Conservation (phyloP, 2,329 filamentous ascomycete species). For the Talaromyces marneffei region DNA sequence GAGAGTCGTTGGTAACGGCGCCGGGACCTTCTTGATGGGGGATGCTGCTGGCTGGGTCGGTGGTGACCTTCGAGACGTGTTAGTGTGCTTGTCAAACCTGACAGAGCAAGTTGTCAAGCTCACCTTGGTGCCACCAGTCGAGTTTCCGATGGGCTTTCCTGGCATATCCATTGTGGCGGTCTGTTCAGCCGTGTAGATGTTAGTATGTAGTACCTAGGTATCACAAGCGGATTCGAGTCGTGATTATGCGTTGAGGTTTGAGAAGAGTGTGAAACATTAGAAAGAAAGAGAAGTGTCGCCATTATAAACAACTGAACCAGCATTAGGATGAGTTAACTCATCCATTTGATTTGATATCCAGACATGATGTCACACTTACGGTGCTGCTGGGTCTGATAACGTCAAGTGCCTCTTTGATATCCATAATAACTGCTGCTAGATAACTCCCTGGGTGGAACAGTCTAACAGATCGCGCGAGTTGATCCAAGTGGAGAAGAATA, state of each 20-base stretch:
- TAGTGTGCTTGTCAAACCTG: neutral
- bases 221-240: neutral
- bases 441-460: neutral
- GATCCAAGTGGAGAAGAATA: neutral
- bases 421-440: neutral
- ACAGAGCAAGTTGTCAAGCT: neutral
- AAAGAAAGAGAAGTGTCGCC: slow-evolving; percentile 22
- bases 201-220: neutral
- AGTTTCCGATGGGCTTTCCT: slow-evolving; percentile 31
- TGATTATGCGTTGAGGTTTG: neutral
- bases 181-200: neutral
- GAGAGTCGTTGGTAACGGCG: slow-evolving; percentile 59
- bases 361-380: slow-evolving; percentile 32
- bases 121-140: slow-evolving; percentile 33
- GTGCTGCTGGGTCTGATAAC: slow-evolving; percentile 14
- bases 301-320: neutral
- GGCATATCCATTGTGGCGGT: slow-evolving; percentile 34
- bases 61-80: slow-evolving; percentile 30
- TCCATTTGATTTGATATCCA: too few species aligned
- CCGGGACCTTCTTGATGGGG: slow-evolving; percentile 60
- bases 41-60: slow-evolving; percentile 43
- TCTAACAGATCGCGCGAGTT: neutral
- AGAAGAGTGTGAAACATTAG: neutral
- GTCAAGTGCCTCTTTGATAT: slow-evolving; percentile 7
- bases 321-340: neutral